Conservation (phyloP, 495 filamentous ascomycete genomes). For the Penicillium egyptiacum region DNA sequence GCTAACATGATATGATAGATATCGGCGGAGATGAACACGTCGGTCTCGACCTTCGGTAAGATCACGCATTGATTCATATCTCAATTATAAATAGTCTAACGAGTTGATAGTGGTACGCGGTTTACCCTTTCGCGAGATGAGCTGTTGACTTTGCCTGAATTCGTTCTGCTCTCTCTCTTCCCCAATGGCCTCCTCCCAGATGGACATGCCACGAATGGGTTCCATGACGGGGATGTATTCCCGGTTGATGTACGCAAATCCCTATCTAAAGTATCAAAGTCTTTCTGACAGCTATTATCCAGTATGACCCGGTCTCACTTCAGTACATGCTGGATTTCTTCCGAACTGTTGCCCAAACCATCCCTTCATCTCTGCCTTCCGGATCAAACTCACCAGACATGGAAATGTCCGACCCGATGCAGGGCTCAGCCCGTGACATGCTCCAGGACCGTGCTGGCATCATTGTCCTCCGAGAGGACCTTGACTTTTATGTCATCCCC, state of each 20-base stretch:
- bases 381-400: conserved; percentile 59
- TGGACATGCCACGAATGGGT: conserved; percentile 80
- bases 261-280: conserved; percentile 38
- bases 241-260: conserved; percentile 84
- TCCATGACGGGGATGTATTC: conserved; percentile 89
- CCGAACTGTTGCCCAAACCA: conserved; percentile 89
- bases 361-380: conserved; percentile 68
- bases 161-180: conserved; percentile 97
- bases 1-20: conserved; percentile 48
- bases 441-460: conserved; percentile 90
- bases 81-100: background rate
- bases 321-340: conserved; percentile 99
- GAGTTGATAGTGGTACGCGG: conserved; percentile 69
- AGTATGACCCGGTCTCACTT: conserved; percentile 95
- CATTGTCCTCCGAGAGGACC: conserved; percentile 92
- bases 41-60: conserved; percentile 87
- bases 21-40: conserved; percentile 93
- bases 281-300: conserved; percentile 55
- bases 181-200: conserved; percentile 97
- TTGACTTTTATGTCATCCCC: conserved; percentile 98
- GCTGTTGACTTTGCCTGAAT: conserved; percentile 91
- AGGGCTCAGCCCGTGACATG: conserved; percentile 71
- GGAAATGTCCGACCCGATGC: conserved; percentile 67
- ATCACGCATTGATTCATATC: background rate
- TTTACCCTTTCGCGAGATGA: conserved; percentile 95